Evolutionary conservation across 2,329 filamentous ascomycete species (phyloP), one percentile per base, ranked within the genome.

Genomic region (Sarocladiaceae sp.): DNA sequence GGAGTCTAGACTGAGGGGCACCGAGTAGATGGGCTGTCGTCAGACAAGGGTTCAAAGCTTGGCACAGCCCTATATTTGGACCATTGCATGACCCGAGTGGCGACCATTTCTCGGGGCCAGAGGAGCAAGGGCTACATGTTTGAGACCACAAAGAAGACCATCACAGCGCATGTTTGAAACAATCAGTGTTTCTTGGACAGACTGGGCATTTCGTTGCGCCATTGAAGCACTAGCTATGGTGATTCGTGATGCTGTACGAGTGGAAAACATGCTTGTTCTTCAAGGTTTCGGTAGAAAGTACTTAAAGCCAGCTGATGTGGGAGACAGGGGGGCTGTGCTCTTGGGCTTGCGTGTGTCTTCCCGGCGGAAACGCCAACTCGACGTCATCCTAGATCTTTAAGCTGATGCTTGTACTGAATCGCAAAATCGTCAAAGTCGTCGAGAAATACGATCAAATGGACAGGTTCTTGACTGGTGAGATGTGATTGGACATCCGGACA

Each of bases 11-110:
- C 29, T 33, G 29, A 8, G 29, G 8, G 15, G 15, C 29, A 33
- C 10, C 29, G n/a, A n/a, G 35, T 10, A 17, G 35, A 17, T 7
- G 10, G 35, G 7, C 17, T n/a, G 12, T 20, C 4, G 25, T 15
- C 11, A 20, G 20, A 29, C 44, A 31, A 22, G 44, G 44, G 44
- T 48, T 28, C 10, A 48, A 48, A 33, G 44, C 44, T 48, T 48
- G 44, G 44, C 44, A 48, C 44, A 48, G 44, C 44, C 26, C 44
- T 48, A 48, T 48, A 22, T 20, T 48, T 48, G 44, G 44, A 17
- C 22, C 6, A 20, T 20, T 46, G 40, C 25, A 4, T 17, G 17
- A 29, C n/a, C 40, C 10, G 37, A 23, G 37, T 40, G 37, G 18
- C 37, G 37, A 40, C 20, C 20, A 23, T 37, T 37, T 6, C n/a